Conservation (phyloP, 2,329 filamentous ascomycete species). For the Colletotrichum plurivorum region DNA sequence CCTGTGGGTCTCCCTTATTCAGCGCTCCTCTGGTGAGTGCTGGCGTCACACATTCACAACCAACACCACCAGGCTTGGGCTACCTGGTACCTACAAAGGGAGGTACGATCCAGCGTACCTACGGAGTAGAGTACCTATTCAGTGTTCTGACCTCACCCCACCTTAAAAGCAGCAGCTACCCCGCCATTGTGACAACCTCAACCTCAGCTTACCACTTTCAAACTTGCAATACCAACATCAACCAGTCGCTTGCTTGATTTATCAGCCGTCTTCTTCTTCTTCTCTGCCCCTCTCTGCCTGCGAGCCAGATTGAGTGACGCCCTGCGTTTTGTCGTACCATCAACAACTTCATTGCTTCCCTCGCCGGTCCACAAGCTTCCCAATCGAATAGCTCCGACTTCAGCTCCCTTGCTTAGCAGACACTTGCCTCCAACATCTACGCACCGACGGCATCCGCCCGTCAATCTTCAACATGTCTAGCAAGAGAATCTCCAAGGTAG, state of each 20-base stretch:
- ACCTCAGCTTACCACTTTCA: constrained; percentile 17
- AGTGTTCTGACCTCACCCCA: constrained; percentile 28
- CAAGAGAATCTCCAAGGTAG: constrained; percentile 62
- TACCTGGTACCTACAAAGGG: not conserved
- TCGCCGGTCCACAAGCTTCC: constrained; percentile 17
- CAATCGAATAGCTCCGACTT: constrained; percentile 22
- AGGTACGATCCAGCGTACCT: not conserved
- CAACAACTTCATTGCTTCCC: not conserved
- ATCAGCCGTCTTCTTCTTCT: not conserved
- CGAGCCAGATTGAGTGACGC: not conserved
- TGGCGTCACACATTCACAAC: not conserved
- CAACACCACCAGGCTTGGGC: not conserved
- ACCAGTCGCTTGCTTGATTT: not conserved
- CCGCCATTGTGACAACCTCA: constrained; percentile 30
- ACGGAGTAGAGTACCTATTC: not conserved
- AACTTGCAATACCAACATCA: not conserved
- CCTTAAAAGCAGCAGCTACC: constrained; percentile 37
- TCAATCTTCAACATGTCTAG: constrained; percentile 53
- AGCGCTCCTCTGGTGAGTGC: not conserved
- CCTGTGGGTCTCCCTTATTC: not conserved
- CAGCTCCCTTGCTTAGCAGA: not conserved
- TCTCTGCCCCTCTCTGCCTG: not conserved
- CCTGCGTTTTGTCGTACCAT: not conserved
- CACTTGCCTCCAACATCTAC: constrained; percentile 8
- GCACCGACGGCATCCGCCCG: not conserved